phyloP scores from a whole-genome alignment of 179 eudicot genomes.

The Silene noctiflora region DNA sequence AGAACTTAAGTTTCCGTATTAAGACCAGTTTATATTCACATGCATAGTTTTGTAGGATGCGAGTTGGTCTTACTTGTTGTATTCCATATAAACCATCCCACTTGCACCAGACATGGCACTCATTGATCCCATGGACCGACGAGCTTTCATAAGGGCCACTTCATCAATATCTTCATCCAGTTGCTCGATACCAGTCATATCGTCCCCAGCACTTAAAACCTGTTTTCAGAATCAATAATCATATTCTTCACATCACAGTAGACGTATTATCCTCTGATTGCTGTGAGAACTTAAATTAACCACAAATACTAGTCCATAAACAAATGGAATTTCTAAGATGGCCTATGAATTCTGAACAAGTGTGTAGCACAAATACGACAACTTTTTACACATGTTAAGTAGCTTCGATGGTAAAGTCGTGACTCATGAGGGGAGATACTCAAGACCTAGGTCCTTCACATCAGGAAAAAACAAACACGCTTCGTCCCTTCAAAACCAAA shows the following conservation, averaged over 20 bases:
- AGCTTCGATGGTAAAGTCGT: too few species aligned
- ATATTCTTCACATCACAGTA: neutral
- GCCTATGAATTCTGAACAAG: neutral
- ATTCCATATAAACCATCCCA: constrained; percentile 95
- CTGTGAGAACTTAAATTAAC: neutral
- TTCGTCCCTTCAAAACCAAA: too few species aligned
- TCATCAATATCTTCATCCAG: constrained; percentile 91
- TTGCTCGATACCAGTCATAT: constrained; percentile 76
- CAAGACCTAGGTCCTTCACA: too few species aligned
- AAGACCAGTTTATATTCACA: neutral
- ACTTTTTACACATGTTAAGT: too few species aligned
- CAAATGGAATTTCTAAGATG: neutral
- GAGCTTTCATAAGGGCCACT: constrained; percentile 75
- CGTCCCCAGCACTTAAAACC: constrained; percentile 90
- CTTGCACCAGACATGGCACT: constrained; percentile 96
- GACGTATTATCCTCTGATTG: constrained; percentile 2
- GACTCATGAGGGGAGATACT: neutral
- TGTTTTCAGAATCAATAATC: constrained; percentile 21
- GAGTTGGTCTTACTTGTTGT: constrained; percentile 51
- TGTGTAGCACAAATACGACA: too few species aligned
- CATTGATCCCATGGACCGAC: constrained; percentile 81
- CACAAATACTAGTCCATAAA: neutral
- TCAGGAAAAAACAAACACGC: too few species aligned
- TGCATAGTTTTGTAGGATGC: neutral
- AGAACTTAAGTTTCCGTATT: neutral